These are phyloP conservation scores for Phytophthora sp. DNA, from an alignment of 352 stramenopile species.

Conservation along the genomic window DNA sequence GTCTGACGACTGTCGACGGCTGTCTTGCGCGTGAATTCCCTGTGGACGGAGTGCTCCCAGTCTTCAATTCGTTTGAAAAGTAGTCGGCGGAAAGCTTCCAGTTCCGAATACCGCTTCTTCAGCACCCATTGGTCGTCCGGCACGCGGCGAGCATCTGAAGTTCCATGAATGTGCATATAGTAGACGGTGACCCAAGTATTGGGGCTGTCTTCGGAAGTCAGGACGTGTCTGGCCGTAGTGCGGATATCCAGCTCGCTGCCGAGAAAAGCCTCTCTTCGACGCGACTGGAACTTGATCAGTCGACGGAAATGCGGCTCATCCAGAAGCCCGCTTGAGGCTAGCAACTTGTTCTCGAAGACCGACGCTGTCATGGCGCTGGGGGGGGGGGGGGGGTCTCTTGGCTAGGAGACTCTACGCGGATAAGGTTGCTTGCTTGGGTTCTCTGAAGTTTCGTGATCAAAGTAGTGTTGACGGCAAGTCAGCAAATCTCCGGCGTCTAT, in stretches of 20 bases:
- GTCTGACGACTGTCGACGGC: conserved; percentile 31
- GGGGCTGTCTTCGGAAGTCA: conserved; percentile 23
- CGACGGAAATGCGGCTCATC: conserved; percentile 48
- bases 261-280: conserved; percentile 44
- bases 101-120: conserved; percentile 68
- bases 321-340: conserved; percentile 40
- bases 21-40: conserved; percentile 35
- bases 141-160: conserved; percentile 6
- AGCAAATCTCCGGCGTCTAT: neutral
- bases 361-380: conserved; percentile 11
- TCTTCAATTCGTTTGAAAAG: conserved; percentile 49
- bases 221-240: conserved; percentile 33
- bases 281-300: conserved; percentile 70
- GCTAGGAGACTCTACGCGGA: neutral
- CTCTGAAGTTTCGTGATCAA: conserved; percentile 24
- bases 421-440: conserved; percentile 11
- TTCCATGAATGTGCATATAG: conserved; percentile 50
- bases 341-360: conserved; percentile 33
- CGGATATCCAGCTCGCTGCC: conserved; percentile 56
- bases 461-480: conserved; percentile 21
- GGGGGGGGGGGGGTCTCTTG: no score
- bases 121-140: conserved; percentile 48
- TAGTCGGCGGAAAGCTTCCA: conserved; percentile 43
- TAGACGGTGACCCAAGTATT: conserved; percentile 55
- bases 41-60: conserved; percentile 43